Percentiles rank a stretch among this genome's conserved stretches.
phyloP scores from a whole-genome alignment of 108 stramenopile species.

The Skeletonema marinoi region DNA sequence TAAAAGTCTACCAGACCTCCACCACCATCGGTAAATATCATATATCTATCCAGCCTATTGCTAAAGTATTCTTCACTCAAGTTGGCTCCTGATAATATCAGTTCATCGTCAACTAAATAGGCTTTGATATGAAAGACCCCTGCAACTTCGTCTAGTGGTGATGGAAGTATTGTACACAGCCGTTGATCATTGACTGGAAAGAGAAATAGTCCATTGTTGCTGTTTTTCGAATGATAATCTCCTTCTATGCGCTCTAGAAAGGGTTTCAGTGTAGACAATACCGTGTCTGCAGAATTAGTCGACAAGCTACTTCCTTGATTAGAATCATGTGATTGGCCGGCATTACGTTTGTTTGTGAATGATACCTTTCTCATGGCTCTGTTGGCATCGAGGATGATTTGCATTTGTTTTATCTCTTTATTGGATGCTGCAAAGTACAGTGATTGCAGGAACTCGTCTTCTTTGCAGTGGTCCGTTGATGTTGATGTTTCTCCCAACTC shows the following conservation, averaged over 20 bases:
- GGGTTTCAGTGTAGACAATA: conserved; percentile 31
- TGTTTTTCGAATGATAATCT: conserved; percentile 13
- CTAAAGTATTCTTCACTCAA: conserved; percentile 84
- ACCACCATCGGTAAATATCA: conserved; percentile 66
- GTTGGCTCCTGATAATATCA: conserved; percentile 85
- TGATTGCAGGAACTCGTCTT: conserved; percentile 65
- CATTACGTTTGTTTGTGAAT: conserved; percentile 4
- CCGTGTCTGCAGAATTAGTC: conserved; percentile 33
- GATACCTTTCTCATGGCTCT: conserved; percentile 72
- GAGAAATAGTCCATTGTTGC: conserved; percentile 46
- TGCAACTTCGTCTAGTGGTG: conserved; percentile 80
- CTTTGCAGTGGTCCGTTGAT: background rate
- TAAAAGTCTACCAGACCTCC: conserved; percentile 83
- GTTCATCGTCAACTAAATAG: conserved; percentile 78
- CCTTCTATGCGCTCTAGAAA: conserved; percentile 51
- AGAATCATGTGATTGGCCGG: conserved; percentile 5
- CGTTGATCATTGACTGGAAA: conserved; percentile 62
- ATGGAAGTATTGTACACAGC: conserved; percentile 56
- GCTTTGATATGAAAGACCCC: conserved; percentile 91
- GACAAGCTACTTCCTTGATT: background rate
- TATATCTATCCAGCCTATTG: conserved; percentile 83
- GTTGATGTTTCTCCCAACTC: background rate
- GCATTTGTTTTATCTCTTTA: conserved; percentile 31
- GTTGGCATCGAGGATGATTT: conserved; percentile 77
- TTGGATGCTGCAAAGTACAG: conserved; percentile 25